Evolutionary conservation across 345 rosid species (phyloP).

Genomic region (Geranium rotundifolium): DNA sequence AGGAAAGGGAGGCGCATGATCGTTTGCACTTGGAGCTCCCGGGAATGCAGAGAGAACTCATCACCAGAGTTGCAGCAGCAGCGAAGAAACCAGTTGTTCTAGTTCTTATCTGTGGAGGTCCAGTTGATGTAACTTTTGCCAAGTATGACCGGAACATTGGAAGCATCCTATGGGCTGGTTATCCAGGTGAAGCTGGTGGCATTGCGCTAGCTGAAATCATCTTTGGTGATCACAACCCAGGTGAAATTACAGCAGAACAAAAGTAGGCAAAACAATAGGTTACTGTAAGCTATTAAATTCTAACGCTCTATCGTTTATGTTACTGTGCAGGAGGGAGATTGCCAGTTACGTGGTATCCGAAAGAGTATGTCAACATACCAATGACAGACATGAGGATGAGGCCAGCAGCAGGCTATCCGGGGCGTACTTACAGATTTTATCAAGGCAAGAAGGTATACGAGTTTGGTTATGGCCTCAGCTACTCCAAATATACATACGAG

Average conservation of each 20-base stretch:
- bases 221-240: slow-evolving; percentile 87
- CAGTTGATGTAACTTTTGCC: slow-evolving; percentile 67
- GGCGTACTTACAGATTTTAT: slow-evolving; percentile 82
- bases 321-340: slow-evolving; percentile 65
- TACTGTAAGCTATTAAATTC: background rate
- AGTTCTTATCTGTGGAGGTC: slow-evolving; percentile 78
- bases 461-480: slow-evolving; percentile 76
- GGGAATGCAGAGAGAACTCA: slow-evolving; percentile 58
- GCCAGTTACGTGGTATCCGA: slow-evolving; percentile 86
- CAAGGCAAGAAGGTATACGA: slow-evolving; percentile 46
- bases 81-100: slow-evolving; percentile 59
- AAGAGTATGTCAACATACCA: slow-evolving; percentile 44
- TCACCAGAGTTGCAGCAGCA: slow-evolving; percentile 44
- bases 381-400: slow-evolving; percentile 94
- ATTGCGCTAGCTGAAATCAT: slow-evolving; percentile 70
- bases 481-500: slow-evolving; percentile 49
- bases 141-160: slow-evolving; percentile 40
- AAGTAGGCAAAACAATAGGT: background rate
- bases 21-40: slow-evolving; percentile 61
- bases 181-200: slow-evolving; percentile 88
- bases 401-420: slow-evolving; percentile 59
- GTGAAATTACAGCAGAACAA: slow-evolving; percentile 19
- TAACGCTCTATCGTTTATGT: background rate
- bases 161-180: slow-evolving; percentile 87
- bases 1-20: slow-evolving; percentile 65